Conservation (phyloP, 345 rosid species). For the Anacardium occidentale region DNA sequence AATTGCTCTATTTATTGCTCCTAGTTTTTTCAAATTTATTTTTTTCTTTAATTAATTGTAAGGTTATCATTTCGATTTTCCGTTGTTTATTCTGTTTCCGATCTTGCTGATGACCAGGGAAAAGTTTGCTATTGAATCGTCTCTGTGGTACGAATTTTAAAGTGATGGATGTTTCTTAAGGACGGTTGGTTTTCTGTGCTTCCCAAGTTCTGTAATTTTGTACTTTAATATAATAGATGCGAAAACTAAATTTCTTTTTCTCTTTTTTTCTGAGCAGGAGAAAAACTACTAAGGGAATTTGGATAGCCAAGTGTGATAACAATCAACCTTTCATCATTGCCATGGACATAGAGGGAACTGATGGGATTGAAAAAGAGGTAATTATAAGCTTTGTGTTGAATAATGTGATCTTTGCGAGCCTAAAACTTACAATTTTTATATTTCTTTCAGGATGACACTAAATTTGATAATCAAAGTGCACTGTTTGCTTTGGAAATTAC, state of each 20-base stretch:
- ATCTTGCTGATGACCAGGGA: slow-evolving; percentile 48
- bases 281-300: slow-evolving; percentile 79
- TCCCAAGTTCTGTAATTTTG: not conserved
- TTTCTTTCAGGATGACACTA: slow-evolving; percentile 67
- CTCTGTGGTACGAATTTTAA: slow-evolving; percentile 64
- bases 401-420: no score
- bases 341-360: slow-evolving; percentile 82
- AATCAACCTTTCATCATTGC: slow-evolving; percentile 68
- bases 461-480: slow-evolving; percentile 80
- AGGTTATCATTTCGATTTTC: no score
- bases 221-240: not conserved
- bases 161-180: slow-evolving; percentile 71
- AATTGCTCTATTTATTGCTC: no score
- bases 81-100: not conserved
- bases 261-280: no score
- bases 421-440: not conserved
- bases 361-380: slow-evolving; percentile 76
- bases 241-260: not conserved
- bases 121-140: slow-evolving; percentile 75
- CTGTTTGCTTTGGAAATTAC: slow-evolving; percentile 69
- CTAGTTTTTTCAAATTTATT: no score
- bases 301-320: slow-evolving; percentile 74
- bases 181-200: slow-evolving; percentile 51
- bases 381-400: no score
- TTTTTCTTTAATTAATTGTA: no score